Evolutionary conservation across 345 rosid genomes (phyloP).

Genomic region (Trapa bicornis): DNA sequence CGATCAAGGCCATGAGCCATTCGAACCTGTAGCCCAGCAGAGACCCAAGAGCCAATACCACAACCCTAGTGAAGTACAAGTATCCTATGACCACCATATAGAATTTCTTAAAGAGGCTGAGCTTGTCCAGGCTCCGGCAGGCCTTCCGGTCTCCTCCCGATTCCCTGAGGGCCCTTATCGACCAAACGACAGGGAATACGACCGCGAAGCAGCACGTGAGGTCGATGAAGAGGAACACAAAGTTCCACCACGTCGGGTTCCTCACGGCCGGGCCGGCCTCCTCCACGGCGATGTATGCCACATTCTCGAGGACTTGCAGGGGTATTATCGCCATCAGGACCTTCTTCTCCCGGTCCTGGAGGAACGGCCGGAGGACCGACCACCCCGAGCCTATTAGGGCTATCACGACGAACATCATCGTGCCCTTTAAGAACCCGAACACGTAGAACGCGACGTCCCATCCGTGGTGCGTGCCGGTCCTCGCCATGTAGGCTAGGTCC

Average conservation of each 20-base stretch:
- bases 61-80: constrained; percentile 36
- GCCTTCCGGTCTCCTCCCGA: constrained; percentile 40
- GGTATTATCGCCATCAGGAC: constrained; percentile 36
- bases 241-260: constrained; percentile 42
- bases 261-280: constrained; percentile 42
- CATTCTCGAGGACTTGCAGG: constrained; percentile 42
- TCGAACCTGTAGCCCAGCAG: constrained; percentile 23
- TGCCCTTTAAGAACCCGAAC: constrained; percentile 48
- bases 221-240: constrained; percentile 32
- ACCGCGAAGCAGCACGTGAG: constrained; percentile 39
- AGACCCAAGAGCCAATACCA: constrained; percentile 26
- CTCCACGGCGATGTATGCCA: constrained; percentile 28
- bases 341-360: constrained; percentile 43
- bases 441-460: constrained; percentile 49
- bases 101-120: constrained; percentile 43
- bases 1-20: constrained; percentile 20
- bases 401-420: constrained; percentile 43
- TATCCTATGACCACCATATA: constrained; percentile 30
- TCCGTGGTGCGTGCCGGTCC: constrained; percentile 46
- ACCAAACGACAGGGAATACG: constrained; percentile 49
- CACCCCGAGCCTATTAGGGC: constrained; percentile 45
- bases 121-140: constrained; percentile 28
- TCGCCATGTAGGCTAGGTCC: constrained; percentile 23
- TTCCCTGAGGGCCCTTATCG: constrained; percentile 31
- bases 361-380: constrained; percentile 46